phyloP scores from a whole-genome alignment of 148 eudicot species.

The Vaccinium macrocarpon region DNA sequence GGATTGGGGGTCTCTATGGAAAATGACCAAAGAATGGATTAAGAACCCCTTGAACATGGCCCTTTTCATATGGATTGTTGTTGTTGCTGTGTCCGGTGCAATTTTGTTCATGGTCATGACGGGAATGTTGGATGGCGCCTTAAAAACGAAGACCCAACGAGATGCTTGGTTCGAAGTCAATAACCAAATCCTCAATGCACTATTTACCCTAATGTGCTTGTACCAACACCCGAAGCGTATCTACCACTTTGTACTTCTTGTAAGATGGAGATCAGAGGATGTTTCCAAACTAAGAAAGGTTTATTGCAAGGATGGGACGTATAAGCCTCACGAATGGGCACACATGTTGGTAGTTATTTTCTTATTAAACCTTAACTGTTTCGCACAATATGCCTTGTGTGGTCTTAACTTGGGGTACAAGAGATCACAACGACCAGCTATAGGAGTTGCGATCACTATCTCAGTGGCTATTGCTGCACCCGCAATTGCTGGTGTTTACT shows the following conservation, averaged over 20 bases:
- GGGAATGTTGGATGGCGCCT: constrained; percentile 71
- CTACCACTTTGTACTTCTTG: constrained; percentile 65
- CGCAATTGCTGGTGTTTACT: constrained; percentile 82
- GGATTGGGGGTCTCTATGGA: constrained; percentile 56
- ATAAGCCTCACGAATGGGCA: constrained; percentile 91
- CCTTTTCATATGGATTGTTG: constrained; percentile 74
- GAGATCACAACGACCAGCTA: constrained; percentile 67
- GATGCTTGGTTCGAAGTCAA: constrained; percentile 94
- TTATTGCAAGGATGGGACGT: constrained; percentile 90
- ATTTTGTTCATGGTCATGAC: constrained; percentile 92
- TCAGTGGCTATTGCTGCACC: constrained; percentile 91
- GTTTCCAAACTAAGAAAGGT: constrained; percentile 59
- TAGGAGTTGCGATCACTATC: constrained; percentile 71
- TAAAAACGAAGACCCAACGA: constrained; percentile 63
- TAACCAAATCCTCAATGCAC: constrained; percentile 90
- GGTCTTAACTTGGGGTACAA: constrained; percentile 82
- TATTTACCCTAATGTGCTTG: constrained; percentile 87
- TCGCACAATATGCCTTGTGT: constrained; percentile 83
- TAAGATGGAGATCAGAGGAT: constrained; percentile 80
- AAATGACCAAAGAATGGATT: constrained; percentile 66
- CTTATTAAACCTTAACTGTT: constrained; percentile 73
- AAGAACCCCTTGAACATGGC: constrained; percentile 80
- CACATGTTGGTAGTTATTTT: constrained; percentile 82
- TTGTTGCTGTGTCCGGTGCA: constrained; percentile 86
- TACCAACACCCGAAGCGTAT: constrained; percentile 87